Conservation (phyloP, 768 basidiomycete genomes). For the Fistulinella prunicolor region DNA sequence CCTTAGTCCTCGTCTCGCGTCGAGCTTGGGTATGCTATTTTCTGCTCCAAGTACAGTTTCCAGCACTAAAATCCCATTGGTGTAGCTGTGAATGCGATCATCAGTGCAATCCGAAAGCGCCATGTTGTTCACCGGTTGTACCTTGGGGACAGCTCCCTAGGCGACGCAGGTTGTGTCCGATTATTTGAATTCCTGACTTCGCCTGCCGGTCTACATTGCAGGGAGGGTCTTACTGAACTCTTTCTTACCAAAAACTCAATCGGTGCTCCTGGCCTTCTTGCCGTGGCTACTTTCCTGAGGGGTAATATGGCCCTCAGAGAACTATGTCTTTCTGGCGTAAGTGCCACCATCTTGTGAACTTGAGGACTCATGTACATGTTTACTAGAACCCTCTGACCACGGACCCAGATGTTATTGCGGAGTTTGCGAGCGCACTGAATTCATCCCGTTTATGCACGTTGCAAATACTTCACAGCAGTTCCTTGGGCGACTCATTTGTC, state of each 20-base stretch:
- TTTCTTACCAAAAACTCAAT: constrained; percentile 56
- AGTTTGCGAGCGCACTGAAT: constrained; percentile 52
- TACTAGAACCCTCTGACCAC: constrained; percentile 41
- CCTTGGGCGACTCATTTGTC: constrained; percentile 51
- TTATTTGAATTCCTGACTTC: constrained; percentile 57
- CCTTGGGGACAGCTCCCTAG: constrained; percentile 54
- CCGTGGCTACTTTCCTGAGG: constrained; percentile 51
- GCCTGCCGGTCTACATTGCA: constrained; percentile 41
- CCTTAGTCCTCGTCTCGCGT: constrained; percentile 30
- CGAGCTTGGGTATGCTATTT: constrained; percentile 23
- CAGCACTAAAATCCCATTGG: neutral
- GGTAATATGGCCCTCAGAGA: constrained; percentile 45
- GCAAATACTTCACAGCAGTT: constrained; percentile 48
- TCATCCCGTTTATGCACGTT: constrained; percentile 49
- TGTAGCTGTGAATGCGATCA: constrained; percentile 51
- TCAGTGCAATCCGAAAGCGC: constrained; percentile 44
- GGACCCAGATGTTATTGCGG: constrained; percentile 32
- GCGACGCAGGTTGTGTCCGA: constrained; percentile 53
- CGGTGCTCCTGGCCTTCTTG: constrained; percentile 50
- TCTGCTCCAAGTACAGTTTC: neutral
- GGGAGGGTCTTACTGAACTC: constrained; percentile 46
- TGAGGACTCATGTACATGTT: constrained; percentile 15
- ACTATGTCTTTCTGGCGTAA: constrained; percentile 57
- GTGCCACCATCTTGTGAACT: constrained; percentile 21
- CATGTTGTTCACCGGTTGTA: constrained; percentile 49